Base-by-base conservation (phyloP, 495 filamentous ascomycete genomes). In the Talaromyces proteolyticus region DNA sequence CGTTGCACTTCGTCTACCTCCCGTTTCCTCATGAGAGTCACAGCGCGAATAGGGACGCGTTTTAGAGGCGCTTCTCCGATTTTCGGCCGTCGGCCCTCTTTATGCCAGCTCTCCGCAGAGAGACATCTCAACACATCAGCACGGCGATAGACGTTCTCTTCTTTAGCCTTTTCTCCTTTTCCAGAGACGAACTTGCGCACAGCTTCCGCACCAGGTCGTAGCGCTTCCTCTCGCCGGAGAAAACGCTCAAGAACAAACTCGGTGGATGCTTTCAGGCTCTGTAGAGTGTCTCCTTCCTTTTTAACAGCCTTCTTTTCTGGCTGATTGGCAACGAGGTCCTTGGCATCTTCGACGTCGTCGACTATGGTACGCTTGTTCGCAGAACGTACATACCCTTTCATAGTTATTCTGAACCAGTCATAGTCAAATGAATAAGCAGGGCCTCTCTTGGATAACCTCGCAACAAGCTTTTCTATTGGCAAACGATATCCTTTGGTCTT, bases 91-190 rank as follows among this genome's bases (percentile, higher is more conserved):
- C 91, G 82, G 19, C 93, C 93, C 77, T 97, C 94, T 60, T 95
- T 95, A 59, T 96, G 94, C 94, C 94, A 97, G 41, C 86, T 94
- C 58, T 99, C 93, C 14, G 85, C 85, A n/a, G 85, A 90, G 58
- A 93, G 88, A 61, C 94, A 95, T 51, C 80, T 69, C 4, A 89
- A 79, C 4, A 99, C 81, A 56, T 96, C 91, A 34, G 76, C 77
- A 26, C 91, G 86, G 8, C 73, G 75, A 66, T 82, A 97, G 2
- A 99, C 89, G 6, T 85, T 84, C 57, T 96, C 88, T 51, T 86
- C 78, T 49, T 84, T 84, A 6, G 73, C 64, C 39, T 76, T 74
- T 54, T 80, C 83, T 57, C 82, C 85, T 47, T 84, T 87, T 7
- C 79, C 83, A 17, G 80, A 74, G 0, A 69, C 77, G 66, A 97